These are phyloP conservation scores for Lachancea quebecensis DNA, from an alignment of 805 yeast species.

Conservation along the genomic window DNA sequence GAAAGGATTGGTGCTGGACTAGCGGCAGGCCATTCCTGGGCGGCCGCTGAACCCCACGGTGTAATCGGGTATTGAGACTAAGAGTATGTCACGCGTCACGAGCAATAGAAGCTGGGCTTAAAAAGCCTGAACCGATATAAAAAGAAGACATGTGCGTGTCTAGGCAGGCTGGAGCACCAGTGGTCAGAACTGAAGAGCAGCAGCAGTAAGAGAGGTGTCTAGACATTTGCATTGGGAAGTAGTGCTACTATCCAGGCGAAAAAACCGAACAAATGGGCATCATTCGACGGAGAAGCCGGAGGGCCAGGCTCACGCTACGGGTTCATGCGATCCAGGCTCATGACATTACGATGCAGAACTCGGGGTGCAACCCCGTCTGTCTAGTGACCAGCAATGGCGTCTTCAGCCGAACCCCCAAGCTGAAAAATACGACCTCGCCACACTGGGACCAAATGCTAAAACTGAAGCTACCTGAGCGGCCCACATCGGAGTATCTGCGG, in stretches of 20 bases:
- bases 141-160: too few relatives aligned
- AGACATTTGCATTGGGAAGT: too few relatives aligned
- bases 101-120: too few relatives aligned
- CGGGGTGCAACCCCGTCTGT: conserved; percentile 28
- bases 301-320: conserved; percentile 15
- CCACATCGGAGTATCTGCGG: conserved; percentile 24
- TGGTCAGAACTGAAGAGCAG: too few relatives aligned
- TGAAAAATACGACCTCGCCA: conserved; percentile 17
- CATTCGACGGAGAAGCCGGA: conserved; percentile 14
- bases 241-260: not conserved
- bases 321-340: conserved; percentile 19
- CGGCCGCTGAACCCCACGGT: too few relatives aligned
- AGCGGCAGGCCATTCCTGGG: too few relatives aligned
- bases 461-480: conserved; percentile 22
- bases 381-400: conserved; percentile 23
- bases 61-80: too few relatives aligned
- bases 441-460: conserved; percentile 25
- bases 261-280: conserved; percentile 10
- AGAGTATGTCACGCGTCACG: too few relatives aligned
- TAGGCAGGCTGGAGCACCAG: too few relatives aligned
- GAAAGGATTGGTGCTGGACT: too few relatives aligned
- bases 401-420: conserved; percentile 20
- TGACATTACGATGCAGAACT: conserved; percentile 20
- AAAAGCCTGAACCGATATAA: too few relatives aligned
- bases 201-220: too few relatives aligned